Percentiles rank a stretch among this genome's conserved stretches.
These are phyloP conservation scores for Fusarium beomiforme DNA, from an alignment of 2,329 filamentous ascomycete species.

Conservation along the genomic window DNA sequence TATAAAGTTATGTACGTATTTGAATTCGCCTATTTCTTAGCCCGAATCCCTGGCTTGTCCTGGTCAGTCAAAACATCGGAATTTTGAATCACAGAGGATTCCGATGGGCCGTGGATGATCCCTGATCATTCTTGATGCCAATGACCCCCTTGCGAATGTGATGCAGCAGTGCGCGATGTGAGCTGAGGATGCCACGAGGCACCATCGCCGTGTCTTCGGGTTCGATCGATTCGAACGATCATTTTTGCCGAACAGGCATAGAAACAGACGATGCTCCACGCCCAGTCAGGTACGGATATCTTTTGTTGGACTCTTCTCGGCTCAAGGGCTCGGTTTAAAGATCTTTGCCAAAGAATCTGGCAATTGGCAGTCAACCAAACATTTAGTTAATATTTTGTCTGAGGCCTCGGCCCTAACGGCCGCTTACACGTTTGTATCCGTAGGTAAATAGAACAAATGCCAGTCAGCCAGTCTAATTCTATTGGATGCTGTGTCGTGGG, in stretches of 20 bases:
- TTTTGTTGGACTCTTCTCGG: constrained; percentile 8
- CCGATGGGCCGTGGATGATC: constrained; percentile 10
- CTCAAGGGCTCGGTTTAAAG: constrained; percentile 13
- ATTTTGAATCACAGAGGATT: constrained; percentile 12
- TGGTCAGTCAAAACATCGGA: constrained; percentile 2
- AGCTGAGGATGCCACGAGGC: constrained; percentile 2
- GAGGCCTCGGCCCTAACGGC: constrained; percentile 16
- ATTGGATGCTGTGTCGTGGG: constrained; percentile 22
- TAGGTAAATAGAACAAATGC: background rate
- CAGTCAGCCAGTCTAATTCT: constrained; percentile 5
- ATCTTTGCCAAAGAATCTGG: background rate
- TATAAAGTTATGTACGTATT: background rate
- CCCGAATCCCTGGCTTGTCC: constrained; percentile 1
- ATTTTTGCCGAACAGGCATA: background rate
- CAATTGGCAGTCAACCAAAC: background rate
- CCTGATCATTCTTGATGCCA: constrained; percentile 15
- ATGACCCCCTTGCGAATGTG: constrained; percentile 2
- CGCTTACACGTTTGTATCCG: constrained; percentile 4
- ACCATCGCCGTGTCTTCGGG: constrained; percentile 18
- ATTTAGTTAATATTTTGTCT: constrained; percentile 1
- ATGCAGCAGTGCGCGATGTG: background rate
- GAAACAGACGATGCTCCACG: background rate
- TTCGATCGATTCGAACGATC: constrained; percentile 17
- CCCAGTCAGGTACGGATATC: background rate
- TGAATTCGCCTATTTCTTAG: constrained; percentile 21